Base-by-base conservation (phyloP, 108 stramenopile genomes). In the Pseudonitzschia pungens region DNA sequence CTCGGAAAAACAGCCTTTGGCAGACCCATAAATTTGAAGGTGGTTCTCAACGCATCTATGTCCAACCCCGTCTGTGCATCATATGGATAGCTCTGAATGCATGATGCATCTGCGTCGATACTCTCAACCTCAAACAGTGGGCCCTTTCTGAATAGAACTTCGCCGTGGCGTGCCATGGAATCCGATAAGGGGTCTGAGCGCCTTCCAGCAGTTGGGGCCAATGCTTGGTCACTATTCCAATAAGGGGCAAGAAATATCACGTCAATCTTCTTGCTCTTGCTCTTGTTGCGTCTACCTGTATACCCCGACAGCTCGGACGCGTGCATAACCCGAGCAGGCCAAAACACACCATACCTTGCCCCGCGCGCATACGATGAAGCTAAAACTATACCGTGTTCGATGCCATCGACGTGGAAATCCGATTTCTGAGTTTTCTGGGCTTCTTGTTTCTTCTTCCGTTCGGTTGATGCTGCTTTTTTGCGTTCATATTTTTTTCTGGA, bases 251-350 rank as follows among this genome's bases (percentile, higher is more conserved):
- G 71, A 65, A 92, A 92, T 6, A 91, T 77, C 51, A 91, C 82
- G 58, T 89, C 77, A 20, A 92, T 58, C 65, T 87, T 85, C 51
- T 85, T 78, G 36, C 36, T 48, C 66, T 89, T 87, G 7, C 82
- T 68, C 33, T 41, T 62, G 26, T 52, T 51, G 6, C 82, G 78
- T 52, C 83, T 69, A 20, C 45, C 27, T 4, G 20, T 68, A 11
- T 48, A 27, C 18, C 54, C 32, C 18, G 54, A 76, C 16, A 75
- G 60, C 57, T 95, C 94, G 14, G 86, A 79, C 11, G 86, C 86
- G 73, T 95, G 92, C 84, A 88, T 73, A 14, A 95, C 83, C 74
- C 94, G 70, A 20, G 94, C 94, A 29, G 94, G 94, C 94, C 94
- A 95, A 28, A 85, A 77, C 0, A 90, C 84, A 28, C 92, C 92